Evolutionary conservation across 169 alveolate genomes (phyloP), one percentile per base, ranked within the genome.

Genomic region (Cryptosporidium parvum): DNA sequence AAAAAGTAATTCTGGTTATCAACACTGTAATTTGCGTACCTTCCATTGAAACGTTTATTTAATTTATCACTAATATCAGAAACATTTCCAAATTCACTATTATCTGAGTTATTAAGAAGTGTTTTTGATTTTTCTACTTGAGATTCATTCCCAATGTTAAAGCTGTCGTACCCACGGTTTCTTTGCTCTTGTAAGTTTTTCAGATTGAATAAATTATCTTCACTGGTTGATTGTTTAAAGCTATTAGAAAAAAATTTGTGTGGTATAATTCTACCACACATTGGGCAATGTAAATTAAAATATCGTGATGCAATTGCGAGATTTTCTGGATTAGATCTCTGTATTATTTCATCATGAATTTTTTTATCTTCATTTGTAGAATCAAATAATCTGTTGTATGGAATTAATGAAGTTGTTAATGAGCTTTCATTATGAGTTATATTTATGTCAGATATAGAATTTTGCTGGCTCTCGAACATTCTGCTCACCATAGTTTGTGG

Each of bases 241-340:
- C 51, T 23, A 42, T 62, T 65, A 23, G 75, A 69, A 42, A 35
- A 42, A 14, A 80, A 80, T 14, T 80, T 80, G 31, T 65, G 68
- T 26, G 89, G 89, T 67, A 80, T 80, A 23, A 61, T n/a, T 31
- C 89, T 80, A 21, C 89, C 89, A 65, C 89, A 80, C 89, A 65
- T 80, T 44, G 89, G 89, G 35, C 89, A 80, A 62, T 80, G 75
- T 26, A 80, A 23, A 80, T 80, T 80, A 23, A 80, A 80, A 37
- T 80, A 39, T 23, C 62, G 52, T 18, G 89, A 48, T 61, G 62
- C 75, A 23, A 80, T 21, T 23, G 42, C 89, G 29, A 14, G 39
- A 14, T 39, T 80, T 35, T 39, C 45, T 62, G 75, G 35, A 5
- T 62, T 21, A 0, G 61, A 26, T 14, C 23, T 21, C 3, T 33